Percentiles rank a stretch among this genome's conserved stretches.
Conservation (phyloP, 371 early-diverging fungal species). For the Lichtheimia ornata region DNA sequence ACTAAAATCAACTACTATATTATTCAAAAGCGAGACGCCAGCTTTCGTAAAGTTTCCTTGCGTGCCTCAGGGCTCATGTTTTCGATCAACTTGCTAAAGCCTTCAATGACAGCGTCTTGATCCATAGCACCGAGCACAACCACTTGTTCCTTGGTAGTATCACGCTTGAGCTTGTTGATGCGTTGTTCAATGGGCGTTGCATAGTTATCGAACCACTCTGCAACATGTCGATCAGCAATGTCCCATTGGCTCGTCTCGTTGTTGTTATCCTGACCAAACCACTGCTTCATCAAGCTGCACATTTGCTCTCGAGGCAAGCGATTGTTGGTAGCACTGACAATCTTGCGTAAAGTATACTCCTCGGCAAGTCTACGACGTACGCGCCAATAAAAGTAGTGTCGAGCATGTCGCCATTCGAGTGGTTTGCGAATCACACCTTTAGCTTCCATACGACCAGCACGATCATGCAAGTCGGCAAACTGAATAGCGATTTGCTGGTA, state of each 20-base stretch:
- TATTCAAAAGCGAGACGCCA: slow-evolving; percentile 34
- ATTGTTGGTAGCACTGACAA: slow-evolving; percentile 43
- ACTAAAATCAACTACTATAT: no score
- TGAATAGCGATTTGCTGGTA: slow-evolving; percentile 94
- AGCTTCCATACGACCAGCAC: slow-evolving; percentile 93
- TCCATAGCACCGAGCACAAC: slow-evolving; percentile 37
- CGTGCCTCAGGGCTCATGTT: slow-evolving; percentile 37
- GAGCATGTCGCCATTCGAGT: slow-evolving; percentile 80
- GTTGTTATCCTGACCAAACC: slow-evolving; percentile 46
- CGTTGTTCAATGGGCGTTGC: slow-evolving; percentile 47
- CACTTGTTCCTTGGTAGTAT: slow-evolving; percentile 36
- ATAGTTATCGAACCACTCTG: slow-evolving; percentile 68
- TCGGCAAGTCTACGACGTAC: slow-evolving; percentile 80
- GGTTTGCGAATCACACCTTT: slow-evolving; percentile 87
- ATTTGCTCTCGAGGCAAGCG: slow-evolving; percentile 50
- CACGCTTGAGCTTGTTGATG: slow-evolving; percentile 41
- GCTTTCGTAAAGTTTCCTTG: slow-evolving; percentile 41
- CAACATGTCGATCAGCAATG: slow-evolving; percentile 49
- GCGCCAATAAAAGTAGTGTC: slow-evolving; percentile 93
- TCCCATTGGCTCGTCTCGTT: slow-evolving; percentile 4
- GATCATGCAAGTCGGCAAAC: slow-evolving; percentile 97
- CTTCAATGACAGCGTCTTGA: slow-evolving; percentile 54
- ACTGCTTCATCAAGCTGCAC: slow-evolving; percentile 46
- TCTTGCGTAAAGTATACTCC: slow-evolving; percentile 66
- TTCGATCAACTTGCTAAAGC: slow-evolving; percentile 44